Base-by-base conservation (phyloP, 768 basidiomycete species). In the Hygrophorus russula region DNA sequence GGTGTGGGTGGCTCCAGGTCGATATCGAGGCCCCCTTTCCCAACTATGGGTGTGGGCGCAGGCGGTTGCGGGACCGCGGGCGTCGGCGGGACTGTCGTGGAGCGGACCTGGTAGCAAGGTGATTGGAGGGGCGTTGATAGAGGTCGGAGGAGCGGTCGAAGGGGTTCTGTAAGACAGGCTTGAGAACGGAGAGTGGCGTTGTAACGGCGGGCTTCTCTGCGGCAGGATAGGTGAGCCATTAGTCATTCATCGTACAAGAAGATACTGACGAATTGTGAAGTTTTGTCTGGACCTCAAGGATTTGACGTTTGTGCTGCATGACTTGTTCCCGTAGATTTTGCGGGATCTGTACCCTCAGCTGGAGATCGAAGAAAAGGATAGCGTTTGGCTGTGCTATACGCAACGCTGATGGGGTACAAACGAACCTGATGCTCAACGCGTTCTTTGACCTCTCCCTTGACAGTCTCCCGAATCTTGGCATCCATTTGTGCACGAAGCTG, bases 141-240 rank as follows among this genome's bases (percentile, higher is more conserved):
- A 1, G 75, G 74, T 0, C 73, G 68, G 12, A 77, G 58, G 3
- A 77, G 67, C 13, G 73, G 72, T 15, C 69, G 63, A 20, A 76
- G 59, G 9, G 68, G 68, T 13, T 65, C 68, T n/a, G 57, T 51
- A 34, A 64, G 58, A 17, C 64, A 58, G 39, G 61, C 56, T 24
- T 3, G 24, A 4, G 63, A 55, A 45, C 62, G 48, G 49, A 74
- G 52, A 15, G 60, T 56, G 9, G 60, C 53, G 53, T 70, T 69
- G 46, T 63, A 58, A 35, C 66, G 62, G 27, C 72, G 64, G 9
- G 72, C 70, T 56, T 77, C 70, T 4, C 71, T 74, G 47, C 24
- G 24, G 14, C 24, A 33, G 45, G 36, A 18, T 51, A 15, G 17
- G 39, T 37, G 42, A 44, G 27, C 36, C 24, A 34, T 33, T 32